phyloP scores from a whole-genome alignment of 352 stramenopile species.

The Globisporangium nagaii region DNA sequence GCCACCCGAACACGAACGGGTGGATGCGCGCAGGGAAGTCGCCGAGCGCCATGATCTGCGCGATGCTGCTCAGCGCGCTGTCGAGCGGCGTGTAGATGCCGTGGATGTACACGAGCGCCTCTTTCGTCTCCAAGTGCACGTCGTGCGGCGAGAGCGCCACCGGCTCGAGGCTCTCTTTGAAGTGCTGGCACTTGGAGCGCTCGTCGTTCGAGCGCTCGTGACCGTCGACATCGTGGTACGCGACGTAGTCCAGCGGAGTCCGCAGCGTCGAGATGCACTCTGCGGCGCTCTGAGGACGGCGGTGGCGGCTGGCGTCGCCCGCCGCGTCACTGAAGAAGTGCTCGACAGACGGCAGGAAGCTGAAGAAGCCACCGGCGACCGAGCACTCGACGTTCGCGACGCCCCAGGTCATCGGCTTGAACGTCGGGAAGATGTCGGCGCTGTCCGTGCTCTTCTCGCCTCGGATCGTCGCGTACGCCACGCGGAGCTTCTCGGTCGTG shows the following conservation, averaged over 20 bases:
- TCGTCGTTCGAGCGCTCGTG: not conserved
- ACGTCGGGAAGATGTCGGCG: slow-evolving; percentile 9
- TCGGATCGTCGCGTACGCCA: slow-evolving; percentile 34
- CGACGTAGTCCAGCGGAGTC: slow-evolving; percentile 20
- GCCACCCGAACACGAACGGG: slow-evolving; percentile 20
- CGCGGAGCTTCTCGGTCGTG: slow-evolving; percentile 31
- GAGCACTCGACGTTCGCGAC: slow-evolving; percentile 40
- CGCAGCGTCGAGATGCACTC: slow-evolving; percentile 13
- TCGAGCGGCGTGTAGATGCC: slow-evolving; percentile 16
- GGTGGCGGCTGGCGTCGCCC: not conserved
- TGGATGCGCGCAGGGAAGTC: slow-evolving; percentile 16
- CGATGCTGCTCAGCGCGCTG: slow-evolving; percentile 13
- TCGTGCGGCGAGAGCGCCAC: not conserved
- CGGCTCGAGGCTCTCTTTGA: slow-evolving; percentile 8
- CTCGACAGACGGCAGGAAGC: slow-evolving; percentile 17
- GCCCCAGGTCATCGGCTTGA: slow-evolving; percentile 24
- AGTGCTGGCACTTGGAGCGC: slow-evolving; percentile 12
- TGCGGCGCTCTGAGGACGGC: slow-evolving; percentile 11
- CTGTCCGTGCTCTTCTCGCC: slow-evolving; percentile 10
- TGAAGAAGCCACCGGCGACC: slow-evolving; percentile 19
- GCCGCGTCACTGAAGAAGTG: slow-evolving; percentile 14
- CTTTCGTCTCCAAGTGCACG: not conserved
- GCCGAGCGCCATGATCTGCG: slow-evolving; percentile 18
- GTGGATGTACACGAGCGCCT: slow-evolving; percentile 21
- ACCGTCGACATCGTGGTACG: slow-evolving; percentile 16